A percentile compares a stretch with the other conserved stretches of the same genome.
phyloP scores from a whole-genome alignment of 805 yeast genomes.

The Cyberlindnera meyerae region DNA sequence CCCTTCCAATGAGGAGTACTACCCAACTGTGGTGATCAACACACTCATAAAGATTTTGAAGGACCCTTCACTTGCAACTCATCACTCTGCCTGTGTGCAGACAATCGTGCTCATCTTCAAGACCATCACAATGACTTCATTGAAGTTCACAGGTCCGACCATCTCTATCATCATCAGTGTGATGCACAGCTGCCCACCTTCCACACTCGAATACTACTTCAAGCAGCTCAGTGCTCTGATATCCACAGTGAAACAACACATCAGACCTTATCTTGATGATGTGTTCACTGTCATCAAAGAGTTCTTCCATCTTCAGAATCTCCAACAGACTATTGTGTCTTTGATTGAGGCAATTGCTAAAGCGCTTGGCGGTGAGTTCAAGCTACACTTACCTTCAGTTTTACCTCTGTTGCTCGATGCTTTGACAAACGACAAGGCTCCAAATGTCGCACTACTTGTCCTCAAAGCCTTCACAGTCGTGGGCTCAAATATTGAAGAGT shows the following conservation, averaged over 20 bases:
- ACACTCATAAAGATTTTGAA: slow-evolving; percentile 78
- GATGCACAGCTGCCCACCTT: slow-evolving; percentile 74
- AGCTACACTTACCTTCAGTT: slow-evolving; percentile 71
- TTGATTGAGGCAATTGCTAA: slow-evolving; percentile 79
- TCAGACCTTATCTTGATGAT: slow-evolving; percentile 73
- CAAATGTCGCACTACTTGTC: slow-evolving; percentile 65
- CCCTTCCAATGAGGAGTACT: slow-evolving; percentile 88
- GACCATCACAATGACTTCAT: slow-evolving; percentile 82
- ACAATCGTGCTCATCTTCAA: slow-evolving; percentile 90
- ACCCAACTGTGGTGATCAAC: slow-evolving; percentile 89
- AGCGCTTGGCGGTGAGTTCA: slow-evolving; percentile 90
- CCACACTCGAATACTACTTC: slow-evolving; percentile 81
- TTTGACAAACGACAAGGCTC: slow-evolving; percentile 66
- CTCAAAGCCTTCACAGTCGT: slow-evolving; percentile 79
- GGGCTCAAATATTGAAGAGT: slow-evolving; percentile 85
- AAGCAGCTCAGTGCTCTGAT: slow-evolving; percentile 81
- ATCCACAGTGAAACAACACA: slow-evolving; percentile 81
- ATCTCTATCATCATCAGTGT: slow-evolving; percentile 84
- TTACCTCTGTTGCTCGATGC: slow-evolving; percentile 72
- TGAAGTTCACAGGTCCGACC: slow-evolving; percentile 80
- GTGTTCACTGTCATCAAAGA: slow-evolving; percentile 74
- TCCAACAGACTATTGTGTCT: slow-evolving; percentile 75
- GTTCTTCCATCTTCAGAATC: slow-evolving; percentile 54
- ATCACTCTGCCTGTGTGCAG: slow-evolving; percentile 90
- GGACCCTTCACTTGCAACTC: slow-evolving; percentile 78